These are phyloP conservation scores for Calocera cornea DNA, from an alignment of 768 basidiomycete genomes.

Conservation along the genomic window DNA sequence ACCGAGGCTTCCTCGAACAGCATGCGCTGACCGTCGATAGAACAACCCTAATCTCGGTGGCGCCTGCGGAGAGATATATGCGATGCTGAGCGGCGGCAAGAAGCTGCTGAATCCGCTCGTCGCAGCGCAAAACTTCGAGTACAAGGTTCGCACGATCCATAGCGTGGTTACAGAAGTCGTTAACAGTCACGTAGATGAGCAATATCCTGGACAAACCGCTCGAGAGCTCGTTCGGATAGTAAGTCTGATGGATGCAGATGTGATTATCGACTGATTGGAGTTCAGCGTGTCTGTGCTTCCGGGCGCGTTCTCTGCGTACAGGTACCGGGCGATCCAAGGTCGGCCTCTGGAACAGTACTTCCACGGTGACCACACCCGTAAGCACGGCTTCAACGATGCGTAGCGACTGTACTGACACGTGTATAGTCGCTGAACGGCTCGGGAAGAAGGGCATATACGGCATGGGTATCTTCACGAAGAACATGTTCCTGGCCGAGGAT, in stretches of 20 bases:
- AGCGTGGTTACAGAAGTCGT: neutral
- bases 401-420: conserved; percentile 24
- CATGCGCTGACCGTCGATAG: neutral
- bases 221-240: conserved; percentile 88
- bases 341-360: conserved; percentile 46
- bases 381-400: conserved; percentile 57
- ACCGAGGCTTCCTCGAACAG: conserved; percentile 6
- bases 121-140: conserved; percentile 94
- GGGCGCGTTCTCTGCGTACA: conserved; percentile 93
- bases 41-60: conserved; percentile 46
- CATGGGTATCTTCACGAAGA: conserved; percentile 96
- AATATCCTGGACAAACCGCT: conserved; percentile 93
- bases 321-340: conserved; percentile 84
- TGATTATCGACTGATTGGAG: neutral
- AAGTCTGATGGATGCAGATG: conserved; percentile 1
- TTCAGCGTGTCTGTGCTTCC: conserved; percentile 76
- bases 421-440: conserved; percentile 78
- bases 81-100: conserved; percentile 86
- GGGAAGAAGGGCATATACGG: conserved; percentile 89
- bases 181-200: conserved; percentile 50
- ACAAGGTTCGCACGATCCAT: conserved; percentile 32
- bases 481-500: conserved; percentile 70
- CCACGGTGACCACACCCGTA: conserved; percentile 37
- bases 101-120: conserved; percentile 86
- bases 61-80: conserved; percentile 90